Evolutionary conservation across 176 grass and related monocot species (phyloP).

Genomic region (Eleusine coracana): DNA sequence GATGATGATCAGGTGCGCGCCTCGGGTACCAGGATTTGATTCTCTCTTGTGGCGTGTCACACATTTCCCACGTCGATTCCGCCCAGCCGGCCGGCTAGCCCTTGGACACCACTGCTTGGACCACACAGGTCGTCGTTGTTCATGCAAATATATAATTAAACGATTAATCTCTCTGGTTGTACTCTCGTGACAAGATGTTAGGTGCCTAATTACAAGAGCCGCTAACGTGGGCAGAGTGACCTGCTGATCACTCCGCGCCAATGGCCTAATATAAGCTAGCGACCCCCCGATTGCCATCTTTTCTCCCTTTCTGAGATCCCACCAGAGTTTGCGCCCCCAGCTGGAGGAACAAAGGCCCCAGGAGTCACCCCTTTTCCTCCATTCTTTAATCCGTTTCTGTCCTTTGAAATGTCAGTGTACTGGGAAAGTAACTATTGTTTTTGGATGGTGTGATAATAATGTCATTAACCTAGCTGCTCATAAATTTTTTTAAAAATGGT

Average conservation of each 20-base stretch:
- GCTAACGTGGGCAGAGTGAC: constrained; percentile 34
- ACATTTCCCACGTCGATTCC: neutral
- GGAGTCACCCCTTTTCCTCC: neutral
- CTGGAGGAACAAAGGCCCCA: constrained; percentile 19
- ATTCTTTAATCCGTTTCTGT: neutral
- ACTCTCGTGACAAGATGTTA: constrained; percentile 20
- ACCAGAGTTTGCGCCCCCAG: constrained; percentile 22
- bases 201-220: constrained; percentile 28
- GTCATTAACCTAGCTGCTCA: neutral
- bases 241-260: constrained; percentile 13
- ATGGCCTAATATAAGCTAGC: neutral
- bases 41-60: neutral
- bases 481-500: constrained; percentile 16
- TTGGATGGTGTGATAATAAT: neutral
- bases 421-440: neutral
- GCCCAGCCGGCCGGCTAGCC: no score
- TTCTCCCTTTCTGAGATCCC: constrained; percentile 27
- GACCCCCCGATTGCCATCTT: neutral
- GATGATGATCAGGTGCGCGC: neutral
- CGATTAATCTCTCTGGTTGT: constrained; percentile 4
- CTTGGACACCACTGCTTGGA: no score
- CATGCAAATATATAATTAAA: neutral
- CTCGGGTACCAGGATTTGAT: neutral
- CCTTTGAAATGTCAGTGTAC: constrained; percentile 30
- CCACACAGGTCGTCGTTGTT: no score